phyloP scores from a whole-genome alignment of 2,329 filamentous ascomycete genomes.

The Fusarium subtropicale region DNA sequence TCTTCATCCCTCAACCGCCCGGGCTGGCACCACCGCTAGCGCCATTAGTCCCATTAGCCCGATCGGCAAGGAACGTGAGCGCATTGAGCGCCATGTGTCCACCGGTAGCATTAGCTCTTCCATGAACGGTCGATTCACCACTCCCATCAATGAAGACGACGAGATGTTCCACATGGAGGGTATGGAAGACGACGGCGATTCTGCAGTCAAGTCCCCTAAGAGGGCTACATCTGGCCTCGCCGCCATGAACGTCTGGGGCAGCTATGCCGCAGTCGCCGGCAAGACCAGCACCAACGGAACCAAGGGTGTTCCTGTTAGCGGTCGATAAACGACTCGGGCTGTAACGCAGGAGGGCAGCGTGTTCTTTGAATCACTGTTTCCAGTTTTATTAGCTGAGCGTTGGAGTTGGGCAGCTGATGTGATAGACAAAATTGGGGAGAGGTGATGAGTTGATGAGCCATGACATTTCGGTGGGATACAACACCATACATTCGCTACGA shows the following conservation, averaged over 20 bases:
- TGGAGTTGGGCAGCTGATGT: slow-evolving; percentile 27
- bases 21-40: slow-evolving; percentile 52
- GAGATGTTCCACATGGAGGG: slow-evolving; percentile 70
- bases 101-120: slow-evolving; percentile 68
- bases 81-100: slow-evolving; percentile 69
- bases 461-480: slow-evolving; percentile 24
- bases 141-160: slow-evolving; percentile 74
- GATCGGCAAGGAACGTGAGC: slow-evolving; percentile 55
- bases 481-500: slow-evolving; percentile 32
- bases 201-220: slow-evolving; percentile 61
- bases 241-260: slow-evolving; percentile 54
- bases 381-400: slow-evolving; percentile 25
- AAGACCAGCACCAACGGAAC: slow-evolving; percentile 46
- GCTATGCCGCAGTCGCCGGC: slow-evolving; percentile 55
- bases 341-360: slow-evolving; percentile 15
- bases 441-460: slow-evolving; percentile 40
- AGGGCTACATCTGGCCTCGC: slow-evolving; percentile 60
- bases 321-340: slow-evolving; percentile 45
- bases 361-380: slow-evolving; percentile 27
- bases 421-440: slow-evolving; percentile 37
- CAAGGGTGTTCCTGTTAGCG: slow-evolving; percentile 50
- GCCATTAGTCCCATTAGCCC: slow-evolving; percentile 55
- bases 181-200: slow-evolving; percentile 72
- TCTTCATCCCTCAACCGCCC: slow-evolving; percentile 62
- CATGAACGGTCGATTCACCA: slow-evolving; percentile 68